Base-by-base conservation (phyloP, 2,329 filamentous ascomycete species). In the Aspergillus brunneoviolaceus region DNA sequence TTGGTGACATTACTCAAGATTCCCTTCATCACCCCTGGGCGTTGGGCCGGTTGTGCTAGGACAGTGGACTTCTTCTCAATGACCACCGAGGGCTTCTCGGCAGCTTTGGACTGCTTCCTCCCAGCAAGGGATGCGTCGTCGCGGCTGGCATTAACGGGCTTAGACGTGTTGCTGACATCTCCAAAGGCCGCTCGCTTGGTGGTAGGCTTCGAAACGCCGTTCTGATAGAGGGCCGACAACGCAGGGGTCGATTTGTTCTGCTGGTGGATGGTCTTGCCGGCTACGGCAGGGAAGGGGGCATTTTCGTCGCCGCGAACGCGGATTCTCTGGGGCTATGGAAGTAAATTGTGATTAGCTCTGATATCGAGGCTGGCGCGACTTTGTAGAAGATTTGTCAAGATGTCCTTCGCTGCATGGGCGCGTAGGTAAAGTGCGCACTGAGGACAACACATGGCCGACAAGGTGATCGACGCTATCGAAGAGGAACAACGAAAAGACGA, bases 131-230 rank as follows among this genome's bases (percentile, higher is more conserved):
- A 79, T 42, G 80, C 80, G 68, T 89, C 87, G 73, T 89, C 87
- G 67, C 85, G 84, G 54, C 72, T 76, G 3, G 70, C 67, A 19
- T 74, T 72, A 33, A 74, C 61, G 33, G 69, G 62, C 63, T 77
- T 78, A 39, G 72, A 76, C 47, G 81, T 87, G 71, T 93, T 94
- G 81, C 90, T 95, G 63, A 95, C 84, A 73, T 96, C 92, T 53
- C 86, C 90, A 76, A 96, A 92, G 12, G 87, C 91, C 63, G 88
- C 87, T 66, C 92, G 87, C 80, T 93, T 95, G 58, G 87, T 82
- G 59, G 85, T 82, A 57, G 83, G 82, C 75, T 88, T 91, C 65
- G 88, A 76, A 45, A 80, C 82, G 60, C 79, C 82, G 53, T 80
- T 82, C 63, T 82, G 79, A 62, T 82, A 73, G 61, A 85, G 70